Conservation (phyloP, 805 yeast genomes). For the Wickerhamomyces bovis region DNA sequence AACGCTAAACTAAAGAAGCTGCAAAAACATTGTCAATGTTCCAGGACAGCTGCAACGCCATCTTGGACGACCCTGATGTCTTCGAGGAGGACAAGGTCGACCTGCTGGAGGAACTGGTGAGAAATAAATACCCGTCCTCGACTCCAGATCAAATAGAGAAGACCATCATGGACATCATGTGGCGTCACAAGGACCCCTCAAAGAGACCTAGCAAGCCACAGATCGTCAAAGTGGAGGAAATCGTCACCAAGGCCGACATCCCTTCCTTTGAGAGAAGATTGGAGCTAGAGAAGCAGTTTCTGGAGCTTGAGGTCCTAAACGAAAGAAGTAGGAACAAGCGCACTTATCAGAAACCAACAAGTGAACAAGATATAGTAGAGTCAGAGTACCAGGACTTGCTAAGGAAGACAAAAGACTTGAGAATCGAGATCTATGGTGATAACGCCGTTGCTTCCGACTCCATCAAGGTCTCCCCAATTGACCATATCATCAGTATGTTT, state of each 20-base stretch:
- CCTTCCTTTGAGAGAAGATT: conserved; percentile 23
- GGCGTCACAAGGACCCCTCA: conserved; percentile 33
- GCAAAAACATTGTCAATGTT: conserved; percentile 3
- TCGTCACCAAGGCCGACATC: conserved; percentile 16
- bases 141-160: conserved; percentile 26
- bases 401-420: conserved; percentile 14
- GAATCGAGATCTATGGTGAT: conserved; percentile 17
- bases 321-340: not conserved
- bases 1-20: not conserved
- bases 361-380: conserved; percentile 1
- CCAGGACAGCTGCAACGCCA: conserved; percentile 25
- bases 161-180: conserved; percentile 33
- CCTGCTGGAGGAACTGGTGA: conserved; percentile 29
- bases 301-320: conserved; percentile 12
- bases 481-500: conserved; percentile 28
- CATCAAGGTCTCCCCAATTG: conserved; percentile 28
- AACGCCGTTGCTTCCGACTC: conserved; percentile 1
- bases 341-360: not conserved
- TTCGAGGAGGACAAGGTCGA: conserved; percentile 37
- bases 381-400: conserved; percentile 15
- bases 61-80: conserved; percentile 25
- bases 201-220: conserved; percentile 11
- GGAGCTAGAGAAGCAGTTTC: conserved; percentile 20
- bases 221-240: conserved; percentile 18
- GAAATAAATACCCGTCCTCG: conserved; percentile 11